A percentile compares a stretch with the other conserved stretches of the same genome.
Evolutionary conservation across 441 rosid genomes (phyloP).

Genomic region (Syzygium malaccense): DNA sequence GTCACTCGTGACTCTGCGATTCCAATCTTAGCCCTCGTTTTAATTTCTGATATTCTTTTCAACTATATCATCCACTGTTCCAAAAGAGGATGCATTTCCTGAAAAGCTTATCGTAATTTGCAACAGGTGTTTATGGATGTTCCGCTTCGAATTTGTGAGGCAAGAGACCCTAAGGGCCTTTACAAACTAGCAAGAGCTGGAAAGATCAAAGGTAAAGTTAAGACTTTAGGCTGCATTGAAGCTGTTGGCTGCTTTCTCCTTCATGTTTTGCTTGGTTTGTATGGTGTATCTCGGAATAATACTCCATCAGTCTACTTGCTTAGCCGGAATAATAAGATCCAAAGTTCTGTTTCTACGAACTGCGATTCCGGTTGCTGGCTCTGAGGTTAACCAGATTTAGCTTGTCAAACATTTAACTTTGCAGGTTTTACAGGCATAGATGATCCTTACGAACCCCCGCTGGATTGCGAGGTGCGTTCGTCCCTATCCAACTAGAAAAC

Average conservation of each 20-base stretch:
- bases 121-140: conserved; percentile 59
- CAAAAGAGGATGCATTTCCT: background rate
- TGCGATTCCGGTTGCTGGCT: background rate
- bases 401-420: background rate
- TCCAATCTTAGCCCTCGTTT: background rate
- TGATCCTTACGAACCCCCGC: conserved; percentile 63
- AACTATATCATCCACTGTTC: background rate
- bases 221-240: background rate
- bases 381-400: background rate
- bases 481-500: background rate
- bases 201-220: conserved; percentile 46
- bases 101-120: background rate
- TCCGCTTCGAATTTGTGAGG: conserved; percentile 54
- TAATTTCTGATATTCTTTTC: background rate
- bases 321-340: background rate
- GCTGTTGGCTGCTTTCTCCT: background rate
- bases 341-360: background rate
- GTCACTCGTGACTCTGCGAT: conserved; percentile 9
- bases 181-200: conserved; percentile 73
- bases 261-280: background rate
- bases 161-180: conserved; percentile 63
- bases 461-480: conserved; percentile 43
- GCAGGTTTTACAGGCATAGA: conserved; percentile 61
- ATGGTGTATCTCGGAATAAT: background rate
- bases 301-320: background rate